Conservation (phyloP, 2,329 filamentous ascomycete genomes). For the Orbilia ellipsospora region DNA sequence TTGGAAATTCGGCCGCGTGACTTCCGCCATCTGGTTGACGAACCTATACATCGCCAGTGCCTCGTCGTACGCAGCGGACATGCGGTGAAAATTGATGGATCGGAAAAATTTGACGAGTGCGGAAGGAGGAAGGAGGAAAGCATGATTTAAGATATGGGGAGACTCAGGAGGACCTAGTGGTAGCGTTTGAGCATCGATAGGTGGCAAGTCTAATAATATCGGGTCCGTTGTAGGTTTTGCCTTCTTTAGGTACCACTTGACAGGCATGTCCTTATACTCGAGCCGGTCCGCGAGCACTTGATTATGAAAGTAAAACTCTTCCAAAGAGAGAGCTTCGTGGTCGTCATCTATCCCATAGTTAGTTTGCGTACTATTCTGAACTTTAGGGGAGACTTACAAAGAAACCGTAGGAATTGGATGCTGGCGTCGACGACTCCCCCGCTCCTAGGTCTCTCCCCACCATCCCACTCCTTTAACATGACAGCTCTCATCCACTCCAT, state of each 20-base stretch:
- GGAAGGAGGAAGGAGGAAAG: constrained; percentile 80
- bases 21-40: constrained; percentile 64
- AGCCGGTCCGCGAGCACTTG: constrained; percentile 80
- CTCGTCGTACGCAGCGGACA: constrained; percentile 82
- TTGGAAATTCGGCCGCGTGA: constrained; percentile 59
- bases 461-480: constrained; percentile 83
- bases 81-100: constrained; percentile 84
- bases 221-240: constrained; percentile 59
- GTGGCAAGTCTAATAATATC: constrained; percentile 12
- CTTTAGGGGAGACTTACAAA: constrained; percentile 71
- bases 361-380: constrained; percentile 2
- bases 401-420: constrained; percentile 75
- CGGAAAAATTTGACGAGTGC: constrained; percentile 85
- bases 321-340: constrained; percentile 73
- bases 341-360: constrained; percentile 68
- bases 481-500: constrained; percentile 80
- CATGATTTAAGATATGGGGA: constrained; percentile 80
- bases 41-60: constrained; percentile 67
- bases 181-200: neutral
- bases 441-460: constrained; percentile 74
- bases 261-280: constrained; percentile 78
- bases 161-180: constrained; percentile 68
- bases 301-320: constrained; percentile 77
- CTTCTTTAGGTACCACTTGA: constrained; percentile 74
- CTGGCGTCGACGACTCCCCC: constrained; percentile 81